Base-by-base conservation (phyloP, 768 basidiomycete genomes). In the Calocera cornea region DNA sequence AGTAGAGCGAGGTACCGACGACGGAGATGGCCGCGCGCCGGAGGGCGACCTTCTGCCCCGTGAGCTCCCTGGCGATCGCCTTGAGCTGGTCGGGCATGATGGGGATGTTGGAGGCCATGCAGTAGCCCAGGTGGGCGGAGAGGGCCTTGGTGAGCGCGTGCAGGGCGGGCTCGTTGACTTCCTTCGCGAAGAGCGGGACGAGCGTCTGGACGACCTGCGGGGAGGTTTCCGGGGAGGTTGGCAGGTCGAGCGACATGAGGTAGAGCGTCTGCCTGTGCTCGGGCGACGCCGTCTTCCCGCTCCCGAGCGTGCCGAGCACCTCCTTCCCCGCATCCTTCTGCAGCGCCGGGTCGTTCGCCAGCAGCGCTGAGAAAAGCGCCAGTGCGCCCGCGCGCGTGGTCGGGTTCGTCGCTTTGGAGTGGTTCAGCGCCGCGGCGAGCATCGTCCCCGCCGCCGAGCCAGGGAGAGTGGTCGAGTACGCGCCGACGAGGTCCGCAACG, bases 241-340 rank as follows among this genome's bases (percentile, higher is more conserved):
- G 76, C 0, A 93, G 69, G 64, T 73, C 73, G 1, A 81, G 77
- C 1, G 93, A 80, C 86, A 98, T 92, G 0, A 84, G 81, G 77
- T 92, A 95, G 10, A 98, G 79, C 0, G 88, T 80, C 2, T 86
- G 75, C 19, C 95, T 86, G 74, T 98, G 93, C 67, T 95, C 95
- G 1, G 89, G 83, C 1, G 92, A 92, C 0, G 87, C 78, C 0
- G 93, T 90, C 79, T 97, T 99, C 24, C 92, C 89, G 0, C 86
- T 76, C 71, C 88, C 87, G 1, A 92, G 89, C 0, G 92, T 80
- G n/a, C 79, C 78, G 11, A 93, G 78, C 2, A 93, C 75, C 69
- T 95, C 92, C 10, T 79, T 79, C 1, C 86, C 81, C 12, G 85
- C 81, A 8, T 70, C 70, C 67, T 16, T 74, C 69, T 14, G 75